Conservation (phyloP, 2,329 filamentous ascomycete genomes). For the Scedosporium dehoogii region DNA sequence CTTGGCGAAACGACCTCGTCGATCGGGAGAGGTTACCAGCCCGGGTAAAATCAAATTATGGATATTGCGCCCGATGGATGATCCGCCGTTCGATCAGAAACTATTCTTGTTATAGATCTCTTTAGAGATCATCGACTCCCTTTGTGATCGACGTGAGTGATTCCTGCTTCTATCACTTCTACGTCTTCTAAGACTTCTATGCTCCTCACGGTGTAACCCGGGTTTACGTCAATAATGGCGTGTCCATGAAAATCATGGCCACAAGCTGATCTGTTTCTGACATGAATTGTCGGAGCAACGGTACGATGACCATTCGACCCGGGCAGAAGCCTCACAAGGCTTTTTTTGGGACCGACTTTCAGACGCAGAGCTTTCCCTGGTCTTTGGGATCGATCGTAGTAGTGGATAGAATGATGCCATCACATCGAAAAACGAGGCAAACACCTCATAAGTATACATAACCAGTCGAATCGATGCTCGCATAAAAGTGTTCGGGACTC, state of each 20-base stretch:
- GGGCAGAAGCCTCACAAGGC: neutral
- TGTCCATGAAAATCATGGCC: neutral
- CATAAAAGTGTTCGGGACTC: too few species aligned
- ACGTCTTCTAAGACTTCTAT: neutral
- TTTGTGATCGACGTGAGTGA: too few species aligned
- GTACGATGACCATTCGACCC: neutral
- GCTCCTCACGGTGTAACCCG: neutral
- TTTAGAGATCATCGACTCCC: too few species aligned
- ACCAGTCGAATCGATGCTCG: too few species aligned
- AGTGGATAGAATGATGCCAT: too few species aligned
- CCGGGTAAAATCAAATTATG: neutral
- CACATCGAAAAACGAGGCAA: too few species aligned
- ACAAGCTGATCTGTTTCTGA: neutral
- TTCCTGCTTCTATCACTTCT: neutral
- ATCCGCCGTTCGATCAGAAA: neutral
- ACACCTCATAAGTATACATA: too few species aligned
- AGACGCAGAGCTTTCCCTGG: too few species aligned
- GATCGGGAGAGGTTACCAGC: neutral
- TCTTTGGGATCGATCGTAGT: too few species aligned
- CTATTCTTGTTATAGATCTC: too few species aligned
- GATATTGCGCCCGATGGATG: neutral
- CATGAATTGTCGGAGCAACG: neutral
- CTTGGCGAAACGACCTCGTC: neutral
- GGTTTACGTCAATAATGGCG: neutral
- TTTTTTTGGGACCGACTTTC: neutral